phyloP scores from a whole-genome alignment of 2,329 filamentous ascomycete genomes.

The Talaromyces sp. region DNA sequence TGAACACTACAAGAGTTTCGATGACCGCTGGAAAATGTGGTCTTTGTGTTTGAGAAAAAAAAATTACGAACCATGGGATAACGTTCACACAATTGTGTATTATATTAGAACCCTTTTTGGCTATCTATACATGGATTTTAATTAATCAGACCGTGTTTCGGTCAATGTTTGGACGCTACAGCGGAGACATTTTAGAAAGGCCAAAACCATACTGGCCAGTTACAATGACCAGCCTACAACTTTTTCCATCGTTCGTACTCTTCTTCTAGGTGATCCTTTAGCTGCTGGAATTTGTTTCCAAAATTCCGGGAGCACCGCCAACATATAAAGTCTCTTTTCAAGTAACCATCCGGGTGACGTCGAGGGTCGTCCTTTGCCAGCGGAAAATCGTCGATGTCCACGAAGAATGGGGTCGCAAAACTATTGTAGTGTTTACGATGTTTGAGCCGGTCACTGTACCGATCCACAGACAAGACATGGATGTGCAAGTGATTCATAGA shows the following conservation, averaged over 20 bases:
- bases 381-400: conserved; percentile 74
- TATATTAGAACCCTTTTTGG: conserved; percentile 8
- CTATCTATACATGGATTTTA: conserved; percentile 1
- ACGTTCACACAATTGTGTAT: background rate
- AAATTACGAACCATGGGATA: background rate
- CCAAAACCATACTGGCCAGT: background rate
- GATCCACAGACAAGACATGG: conserved; percentile 78
- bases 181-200: background rate
- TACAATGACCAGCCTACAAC: background rate
- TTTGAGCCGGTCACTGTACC: conserved; percentile 64
- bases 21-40: background rate
- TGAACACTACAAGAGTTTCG: background rate
- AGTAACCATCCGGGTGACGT: conserved; percentile 55
- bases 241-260: conserved; percentile 74
- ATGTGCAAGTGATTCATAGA: conserved; percentile 91
- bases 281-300: conserved; percentile 62
- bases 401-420: conserved; percentile 79
- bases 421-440: conserved; percentile 88
- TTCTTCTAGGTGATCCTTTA: conserved; percentile 68
- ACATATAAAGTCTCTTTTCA: conserved; percentile 64
- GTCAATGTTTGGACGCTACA: background rate
- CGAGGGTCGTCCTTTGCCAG: conserved; percentile 60
- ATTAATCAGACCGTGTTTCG: background rate
- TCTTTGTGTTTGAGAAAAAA: background rate
- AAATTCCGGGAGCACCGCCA: conserved; percentile 79